Conservation (phyloP, 768 basidiomycete species). For the Dacryopinax primogenitus region DNA sequence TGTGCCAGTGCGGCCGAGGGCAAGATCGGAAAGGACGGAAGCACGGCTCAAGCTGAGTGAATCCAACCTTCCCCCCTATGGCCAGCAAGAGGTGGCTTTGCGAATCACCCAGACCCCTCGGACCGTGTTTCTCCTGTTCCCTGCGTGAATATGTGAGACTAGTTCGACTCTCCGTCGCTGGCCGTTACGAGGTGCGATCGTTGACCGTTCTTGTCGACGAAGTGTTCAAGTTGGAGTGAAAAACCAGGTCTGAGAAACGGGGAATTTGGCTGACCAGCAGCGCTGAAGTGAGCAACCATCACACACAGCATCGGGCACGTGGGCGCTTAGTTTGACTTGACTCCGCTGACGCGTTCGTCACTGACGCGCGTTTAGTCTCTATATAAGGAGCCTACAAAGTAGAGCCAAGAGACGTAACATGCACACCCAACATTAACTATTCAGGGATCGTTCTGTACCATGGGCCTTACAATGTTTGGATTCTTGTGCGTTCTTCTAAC, state of each 20-base stretch:
- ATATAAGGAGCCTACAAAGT: not conserved
- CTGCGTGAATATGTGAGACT: not conserved
- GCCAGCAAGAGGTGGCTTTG: slow-evolving; percentile 1
- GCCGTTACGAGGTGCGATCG: not conserved
- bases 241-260: too few relatives aligned
- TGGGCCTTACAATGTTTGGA: too few relatives aligned
- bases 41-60: not conserved
- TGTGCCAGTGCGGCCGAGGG: not conserved
- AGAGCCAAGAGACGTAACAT: not conserved
- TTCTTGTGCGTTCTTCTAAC: too few relatives aligned
- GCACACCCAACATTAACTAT: too few relatives aligned
- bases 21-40: not conserved
- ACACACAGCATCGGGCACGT: slow-evolving; percentile 2
- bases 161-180: not conserved
- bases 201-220: not conserved
- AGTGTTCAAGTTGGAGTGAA: too few relatives aligned
- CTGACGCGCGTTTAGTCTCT: not conserved
- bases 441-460: too few relatives aligned
- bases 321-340: slow-evolving; percentile 8
- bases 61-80: too few relatives aligned
- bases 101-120: not conserved
- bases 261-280: slow-evolving; percentile 3
- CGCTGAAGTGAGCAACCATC: not conserved
- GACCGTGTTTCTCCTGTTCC: not conserved
- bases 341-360: not conserved